Conservation (phyloP, 805 yeast species). For the Yarrowia sp. region DNA sequence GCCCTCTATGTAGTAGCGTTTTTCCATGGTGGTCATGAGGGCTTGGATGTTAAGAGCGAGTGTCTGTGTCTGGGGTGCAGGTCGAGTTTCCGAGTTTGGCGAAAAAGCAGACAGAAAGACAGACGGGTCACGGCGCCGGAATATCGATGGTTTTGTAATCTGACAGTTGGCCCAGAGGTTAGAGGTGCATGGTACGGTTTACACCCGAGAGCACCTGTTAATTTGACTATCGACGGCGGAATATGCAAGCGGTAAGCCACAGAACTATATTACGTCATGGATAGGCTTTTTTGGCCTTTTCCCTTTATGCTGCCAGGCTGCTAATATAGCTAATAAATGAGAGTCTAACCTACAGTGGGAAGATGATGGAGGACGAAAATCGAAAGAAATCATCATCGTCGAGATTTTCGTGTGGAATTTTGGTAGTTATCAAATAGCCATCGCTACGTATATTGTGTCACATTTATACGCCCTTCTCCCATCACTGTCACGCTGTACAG, state of each 20-base stretch:
- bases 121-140: not conserved
- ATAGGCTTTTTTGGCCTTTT: slow-evolving; percentile 35
- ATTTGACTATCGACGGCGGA: slow-evolving; percentile 26
- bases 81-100: no score
- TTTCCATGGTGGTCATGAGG: slow-evolving; percentile 33
- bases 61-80: not conserved
- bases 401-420: no score
- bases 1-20: slow-evolving; percentile 35
- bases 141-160: slow-evolving; percentile 27
- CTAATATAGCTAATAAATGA: slow-evolving; percentile 7
- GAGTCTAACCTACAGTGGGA: slow-evolving; percentile 17
- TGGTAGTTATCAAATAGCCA: no score
- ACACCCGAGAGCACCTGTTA: slow-evolving; percentile 4
- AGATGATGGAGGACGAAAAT: not conserved
- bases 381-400: no score
- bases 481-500: not conserved
- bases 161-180: slow-evolving; percentile 1
- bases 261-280: slow-evolving; percentile 38
- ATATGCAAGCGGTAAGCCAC: slow-evolving; percentile 38
- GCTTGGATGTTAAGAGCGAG: not conserved
- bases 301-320: slow-evolving; percentile 21
- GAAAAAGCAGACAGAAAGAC: not conserved
- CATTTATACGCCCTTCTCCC: no score
- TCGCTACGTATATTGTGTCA: no score
- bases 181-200: slow-evolving; percentile 28